These are phyloP conservation scores for Raffaelea arxii DNA, from an alignment of 2,329 filamentous ascomycete species.

Conservation along the genomic window DNA sequence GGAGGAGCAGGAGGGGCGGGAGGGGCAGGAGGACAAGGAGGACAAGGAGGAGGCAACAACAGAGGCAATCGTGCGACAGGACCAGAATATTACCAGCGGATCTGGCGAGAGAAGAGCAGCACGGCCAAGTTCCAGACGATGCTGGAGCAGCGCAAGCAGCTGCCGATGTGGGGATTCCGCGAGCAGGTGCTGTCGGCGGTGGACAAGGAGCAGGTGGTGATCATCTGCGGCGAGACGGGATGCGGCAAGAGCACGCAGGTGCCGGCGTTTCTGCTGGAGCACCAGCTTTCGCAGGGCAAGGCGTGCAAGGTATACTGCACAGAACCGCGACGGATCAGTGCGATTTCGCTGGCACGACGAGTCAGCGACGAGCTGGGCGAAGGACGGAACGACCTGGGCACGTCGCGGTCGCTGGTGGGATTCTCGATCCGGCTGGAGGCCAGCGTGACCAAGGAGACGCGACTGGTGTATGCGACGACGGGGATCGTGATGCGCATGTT, in stretches of 20 bases:
- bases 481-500: conserved; percentile 98
- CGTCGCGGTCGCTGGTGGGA: conserved; percentile 72
- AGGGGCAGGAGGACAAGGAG: too few relatives aligned
- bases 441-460: conserved; percentile 70
- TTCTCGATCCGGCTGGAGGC: conserved; percentile 92
- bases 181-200: conserved; percentile 69
- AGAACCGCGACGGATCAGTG: conserved; percentile 89
- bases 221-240: conserved; percentile 93
- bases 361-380: conserved; percentile 95
- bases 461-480: conserved; percentile 80
- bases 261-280: conserved; percentile 86
- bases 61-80: too few relatives aligned
- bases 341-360: conserved; percentile 83
- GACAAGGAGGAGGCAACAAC: too few relatives aligned
- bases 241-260: conserved; percentile 97
- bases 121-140: conserved; percentile 64
- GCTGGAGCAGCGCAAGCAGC: conserved; percentile 64
- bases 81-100: conserved; percentile 42
- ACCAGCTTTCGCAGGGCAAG: conserved; percentile 71
- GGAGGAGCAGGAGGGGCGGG: too few relatives aligned
- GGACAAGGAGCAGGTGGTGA: conserved; percentile 72
- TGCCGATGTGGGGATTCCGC: conserved; percentile 85
- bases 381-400: conserved; percentile 70
- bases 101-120: conserved; percentile 49
- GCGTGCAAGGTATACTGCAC: conserved; percentile 92